Evolutionary conservation across 192 early-diverging fungal species (phyloP).

Genomic region (Umbelopsis ramanniana): DNA sequence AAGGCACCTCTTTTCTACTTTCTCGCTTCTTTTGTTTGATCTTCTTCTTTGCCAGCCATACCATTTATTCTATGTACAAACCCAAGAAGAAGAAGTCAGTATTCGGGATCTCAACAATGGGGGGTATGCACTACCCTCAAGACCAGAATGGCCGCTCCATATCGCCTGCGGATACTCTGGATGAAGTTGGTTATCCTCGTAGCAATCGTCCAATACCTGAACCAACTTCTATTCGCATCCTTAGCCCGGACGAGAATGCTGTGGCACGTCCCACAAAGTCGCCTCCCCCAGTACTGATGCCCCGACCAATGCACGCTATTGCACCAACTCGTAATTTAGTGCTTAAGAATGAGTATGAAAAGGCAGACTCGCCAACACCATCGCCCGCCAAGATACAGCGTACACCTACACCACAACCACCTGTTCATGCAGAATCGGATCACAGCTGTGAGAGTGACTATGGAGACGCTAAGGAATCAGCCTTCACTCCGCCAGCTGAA

Average conservation of each 20-base stretch:
- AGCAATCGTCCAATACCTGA: neutral
- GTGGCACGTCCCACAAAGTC: conserved; percentile 25
- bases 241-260: conserved; percentile 9
- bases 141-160: conserved; percentile 15
- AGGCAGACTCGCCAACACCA: neutral
- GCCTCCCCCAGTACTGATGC: conserved; percentile 16
- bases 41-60: neutral
- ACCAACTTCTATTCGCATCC: neutral
- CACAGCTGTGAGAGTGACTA: conserved; percentile 17
- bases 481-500: conserved; percentile 11
- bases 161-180: conserved; percentile 9
- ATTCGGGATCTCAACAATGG: conserved; percentile 2
- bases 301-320: conserved; percentile 19
- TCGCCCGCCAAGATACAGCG: neutral
- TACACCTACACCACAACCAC: neutral
- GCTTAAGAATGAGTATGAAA: neutral
- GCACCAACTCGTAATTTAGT: conserved; percentile 16
- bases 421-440: neutral
- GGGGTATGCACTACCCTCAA: neutral
- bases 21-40: neutral
- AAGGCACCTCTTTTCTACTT: neutral
- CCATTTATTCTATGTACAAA: neutral
- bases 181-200: conserved; percentile 19
- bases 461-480: conserved; percentile 18
- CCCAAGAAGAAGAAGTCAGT: conserved; percentile 5